Percentiles rank a stretch among this genome's conserved stretches.
Conservation (phyloP, 441 rosid species). For the Pelargonium citronellum region DNA sequence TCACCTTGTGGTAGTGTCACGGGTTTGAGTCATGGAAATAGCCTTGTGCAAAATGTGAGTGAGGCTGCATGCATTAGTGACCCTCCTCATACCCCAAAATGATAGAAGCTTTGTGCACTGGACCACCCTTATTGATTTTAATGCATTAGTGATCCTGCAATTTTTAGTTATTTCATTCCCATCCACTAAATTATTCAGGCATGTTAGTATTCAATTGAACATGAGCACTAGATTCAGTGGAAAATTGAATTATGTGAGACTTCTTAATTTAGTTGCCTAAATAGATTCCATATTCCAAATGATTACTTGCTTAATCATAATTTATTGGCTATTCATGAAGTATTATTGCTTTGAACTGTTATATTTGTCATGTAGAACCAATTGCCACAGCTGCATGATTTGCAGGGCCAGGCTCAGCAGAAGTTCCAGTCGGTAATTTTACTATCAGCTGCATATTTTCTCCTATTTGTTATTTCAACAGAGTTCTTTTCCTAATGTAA, state of each 20-base stretch:
- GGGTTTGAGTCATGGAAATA: background rate
- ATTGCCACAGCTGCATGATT: constrained; percentile 59
- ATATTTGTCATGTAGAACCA: constrained; percentile 39
- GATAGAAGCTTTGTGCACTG: background rate
- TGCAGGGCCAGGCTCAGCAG: constrained; percentile 67
- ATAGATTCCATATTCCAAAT: background rate
- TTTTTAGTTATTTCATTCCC: background rate
- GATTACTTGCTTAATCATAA: background rate
- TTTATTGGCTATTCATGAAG: constrained; percentile 6
- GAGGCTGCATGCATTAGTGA: background rate
- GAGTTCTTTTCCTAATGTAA: background rate
- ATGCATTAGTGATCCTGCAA: background rate
- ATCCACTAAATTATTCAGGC: background rate
- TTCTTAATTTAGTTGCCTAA: constrained; percentile 5
- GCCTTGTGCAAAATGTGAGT: background rate
- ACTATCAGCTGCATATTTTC: constrained; percentile 16
- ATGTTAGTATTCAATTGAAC: background rate
- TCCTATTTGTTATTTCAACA: background rate
- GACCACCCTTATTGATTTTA: background rate
- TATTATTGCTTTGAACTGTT: constrained; percentile 10
- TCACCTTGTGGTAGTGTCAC: background rate
- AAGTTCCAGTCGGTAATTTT: constrained; percentile 62
- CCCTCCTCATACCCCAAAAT: background rate
- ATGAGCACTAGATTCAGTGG: background rate
- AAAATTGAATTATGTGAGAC: background rate